phyloP scores from a whole-genome alignment of 192 early-diverging fungal species.

The Coemansia sp. region DNA sequence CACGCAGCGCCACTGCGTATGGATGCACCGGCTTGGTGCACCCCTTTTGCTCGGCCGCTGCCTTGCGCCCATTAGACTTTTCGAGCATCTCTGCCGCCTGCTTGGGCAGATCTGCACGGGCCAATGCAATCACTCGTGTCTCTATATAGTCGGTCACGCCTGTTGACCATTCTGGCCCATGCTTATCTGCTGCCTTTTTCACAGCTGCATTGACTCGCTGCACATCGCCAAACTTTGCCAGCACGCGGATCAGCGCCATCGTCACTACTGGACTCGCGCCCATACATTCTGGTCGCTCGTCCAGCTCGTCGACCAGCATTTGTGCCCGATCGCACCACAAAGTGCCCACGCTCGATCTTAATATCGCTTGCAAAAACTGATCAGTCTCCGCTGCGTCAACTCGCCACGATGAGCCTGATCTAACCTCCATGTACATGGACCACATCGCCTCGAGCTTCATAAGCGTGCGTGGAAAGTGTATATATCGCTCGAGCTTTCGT shows the following conservation, averaged over 20 bases:
- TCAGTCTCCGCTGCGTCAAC: conserved; percentile 8
- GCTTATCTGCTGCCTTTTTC: background rate
- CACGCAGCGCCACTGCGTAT: conserved; percentile 16
- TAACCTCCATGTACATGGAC: conserved; percentile 22
- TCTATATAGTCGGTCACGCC: conserved; percentile 14
- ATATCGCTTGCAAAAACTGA: conserved; percentile 37
- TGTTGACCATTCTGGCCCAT: conserved; percentile 5
- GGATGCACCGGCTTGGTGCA: conserved; percentile 10
- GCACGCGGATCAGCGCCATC: conserved; percentile 27
- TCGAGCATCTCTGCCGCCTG: conserved; percentile 16
- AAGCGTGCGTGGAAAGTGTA: conserved; percentile 18
- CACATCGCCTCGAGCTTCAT: conserved; percentile 38
- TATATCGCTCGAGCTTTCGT: conserved; percentile 30
- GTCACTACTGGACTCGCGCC: conserved; percentile 1
- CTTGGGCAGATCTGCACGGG: conserved; percentile 26
- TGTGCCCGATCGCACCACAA: conserved; percentile 30
- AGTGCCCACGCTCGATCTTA: conserved; percentile 12
- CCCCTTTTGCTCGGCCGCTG: conserved; percentile 1
- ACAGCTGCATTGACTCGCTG: conserved; percentile 6
- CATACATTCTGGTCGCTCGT: too few relatives aligned
- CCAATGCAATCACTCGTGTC: conserved; percentile 21
- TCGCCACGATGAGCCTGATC: conserved; percentile 12
- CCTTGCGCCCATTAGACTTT: background rate
- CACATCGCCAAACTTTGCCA: conserved; percentile 37
- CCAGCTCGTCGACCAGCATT: conserved; percentile 7